Percentiles rank a stretch among this genome's conserved stretches.
Conservation (phyloP, 176 grass and related monocot species). For the Carex parvula region DNA sequence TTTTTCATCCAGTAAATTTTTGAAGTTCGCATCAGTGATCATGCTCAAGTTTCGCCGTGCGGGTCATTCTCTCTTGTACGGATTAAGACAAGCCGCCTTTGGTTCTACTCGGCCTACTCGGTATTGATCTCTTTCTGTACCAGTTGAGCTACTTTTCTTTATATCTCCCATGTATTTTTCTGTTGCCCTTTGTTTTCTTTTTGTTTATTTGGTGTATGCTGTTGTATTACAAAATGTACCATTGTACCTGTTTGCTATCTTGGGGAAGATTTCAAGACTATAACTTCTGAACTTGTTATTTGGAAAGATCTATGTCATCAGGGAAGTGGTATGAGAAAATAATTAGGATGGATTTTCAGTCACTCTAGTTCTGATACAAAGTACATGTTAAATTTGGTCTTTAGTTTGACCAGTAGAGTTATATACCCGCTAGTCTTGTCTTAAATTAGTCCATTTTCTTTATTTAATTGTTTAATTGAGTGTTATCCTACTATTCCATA, state of each 20-base stretch:
- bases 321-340: neutral
- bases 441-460: neutral
- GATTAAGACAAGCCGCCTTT: constrained; percentile 20
- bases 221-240: constrained; percentile 13
- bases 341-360: neutral
- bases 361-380: neutral
- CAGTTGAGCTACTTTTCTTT: neutral
- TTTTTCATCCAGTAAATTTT: neutral
- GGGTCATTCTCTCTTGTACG: constrained; percentile 16
- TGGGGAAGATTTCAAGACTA: neutral
- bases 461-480: neutral
- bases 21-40: neutral
- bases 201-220: constrained; percentile 15
- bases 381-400: neutral
- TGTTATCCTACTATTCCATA: neutral
- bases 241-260: neutral
- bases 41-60: constrained; percentile 29
- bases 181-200: neutral
- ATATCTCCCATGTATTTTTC: neutral
- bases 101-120: constrained; percentile 2
- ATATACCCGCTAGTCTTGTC: neutral
- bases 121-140: constrained; percentile 8
- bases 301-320: neutral
- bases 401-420: neutral
- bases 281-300: neutral